Evolutionary conservation across 352 stramenopile genomes (phyloP).

Genomic region (Pythium phragmiticola): DNA sequence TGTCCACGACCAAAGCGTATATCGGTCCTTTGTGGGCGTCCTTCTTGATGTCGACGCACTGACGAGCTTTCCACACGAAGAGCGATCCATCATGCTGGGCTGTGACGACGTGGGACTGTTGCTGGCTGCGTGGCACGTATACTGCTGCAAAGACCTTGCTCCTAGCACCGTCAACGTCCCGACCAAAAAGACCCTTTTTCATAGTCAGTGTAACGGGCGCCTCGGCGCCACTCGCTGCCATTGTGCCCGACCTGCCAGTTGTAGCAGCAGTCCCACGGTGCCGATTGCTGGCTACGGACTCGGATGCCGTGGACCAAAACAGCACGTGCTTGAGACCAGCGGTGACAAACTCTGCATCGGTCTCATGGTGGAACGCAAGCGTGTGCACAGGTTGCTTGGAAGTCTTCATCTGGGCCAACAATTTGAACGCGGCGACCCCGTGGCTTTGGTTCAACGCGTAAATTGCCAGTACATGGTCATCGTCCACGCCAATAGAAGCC

Average conservation of each 20-base stretch:
- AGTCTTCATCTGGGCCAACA: constrained; percentile 57
- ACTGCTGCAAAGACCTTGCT: constrained; percentile 34
- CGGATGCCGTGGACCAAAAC: constrained; percentile 38
- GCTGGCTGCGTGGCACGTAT: constrained; percentile 25
- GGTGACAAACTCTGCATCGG: constrained; percentile 56
- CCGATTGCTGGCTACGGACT: not conserved
- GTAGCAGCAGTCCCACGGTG: constrained; percentile 3
- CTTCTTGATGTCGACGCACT: constrained; percentile 49
- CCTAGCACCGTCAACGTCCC: constrained; percentile 39
- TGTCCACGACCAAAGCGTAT: constrained; percentile 45
- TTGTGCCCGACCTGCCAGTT: constrained; percentile 9
- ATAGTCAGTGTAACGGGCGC: constrained; percentile 33
- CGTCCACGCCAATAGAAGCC: constrained; percentile 73
- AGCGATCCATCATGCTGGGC: constrained; percentile 68
- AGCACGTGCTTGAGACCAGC: constrained; percentile 68
- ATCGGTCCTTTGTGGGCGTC: constrained; percentile 49
- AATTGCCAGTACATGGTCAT: constrained; percentile 72
- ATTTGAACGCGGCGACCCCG: constrained; percentile 41
- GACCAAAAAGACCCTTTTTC: constrained; percentile 57
- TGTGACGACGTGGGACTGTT: constrained; percentile 45
- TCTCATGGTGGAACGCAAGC: constrained; percentile 59
- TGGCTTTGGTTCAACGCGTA: constrained; percentile 50
- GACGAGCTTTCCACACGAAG: constrained; percentile 72
- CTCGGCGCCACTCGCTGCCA: constrained; percentile 17
- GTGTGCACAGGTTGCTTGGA: constrained; percentile 65